Evolutionary conservation across 2,329 filamentous ascomycete species (phyloP).

Genomic region (Aspergillus phoenicis): DNA sequence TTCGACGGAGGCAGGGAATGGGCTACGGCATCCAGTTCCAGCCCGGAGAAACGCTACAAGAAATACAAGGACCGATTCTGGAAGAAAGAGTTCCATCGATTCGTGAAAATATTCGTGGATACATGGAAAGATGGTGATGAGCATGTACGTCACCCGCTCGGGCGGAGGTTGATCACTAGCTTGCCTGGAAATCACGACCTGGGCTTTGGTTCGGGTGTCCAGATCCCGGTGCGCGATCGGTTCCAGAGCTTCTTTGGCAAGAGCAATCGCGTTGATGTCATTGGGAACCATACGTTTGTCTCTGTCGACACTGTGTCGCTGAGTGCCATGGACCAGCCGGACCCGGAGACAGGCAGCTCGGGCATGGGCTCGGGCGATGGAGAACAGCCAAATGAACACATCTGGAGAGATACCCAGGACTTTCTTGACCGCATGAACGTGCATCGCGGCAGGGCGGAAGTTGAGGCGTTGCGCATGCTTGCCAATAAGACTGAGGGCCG

Average conservation of each 20-base stretch:
- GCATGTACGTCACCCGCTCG: conserved; percentile 61
- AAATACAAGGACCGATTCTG: conserved; percentile 82
- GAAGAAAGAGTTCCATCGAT: conserved; percentile 82
- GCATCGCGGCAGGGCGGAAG: conserved; percentile 68
- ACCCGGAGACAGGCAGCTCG: conserved; percentile 51
- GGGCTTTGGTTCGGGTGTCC: conserved; percentile 84
- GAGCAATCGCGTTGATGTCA: conserved; percentile 83
- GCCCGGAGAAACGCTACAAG: conserved; percentile 68
- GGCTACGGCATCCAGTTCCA: conserved; percentile 67
- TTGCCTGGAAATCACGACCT: conserved; percentile 94
- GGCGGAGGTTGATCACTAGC: conserved; percentile 78
- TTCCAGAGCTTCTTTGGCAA: conserved; percentile 90
- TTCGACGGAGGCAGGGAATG: conserved; percentile 97
- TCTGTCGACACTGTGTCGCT: conserved; percentile 87
- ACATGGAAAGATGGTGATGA: conserved; percentile 64
- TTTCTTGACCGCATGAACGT: conserved; percentile 71
- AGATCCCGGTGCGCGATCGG: conserved; percentile 74
- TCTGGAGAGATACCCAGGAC: conserved; percentile 75
- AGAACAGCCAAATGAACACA: conserved; percentile 57
- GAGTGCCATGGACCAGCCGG: conserved; percentile 68
- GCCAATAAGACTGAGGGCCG: conserved; percentile 62
- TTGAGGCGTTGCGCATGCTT: conserved; percentile 67
- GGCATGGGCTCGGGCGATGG: conserved; percentile 50
- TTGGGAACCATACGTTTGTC: conserved; percentile 94
- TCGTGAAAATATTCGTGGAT: conserved; percentile 80